Evolutionary conservation across 257 asterid genomes (phyloP).

Genomic region (Penstemon eatonii): DNA sequence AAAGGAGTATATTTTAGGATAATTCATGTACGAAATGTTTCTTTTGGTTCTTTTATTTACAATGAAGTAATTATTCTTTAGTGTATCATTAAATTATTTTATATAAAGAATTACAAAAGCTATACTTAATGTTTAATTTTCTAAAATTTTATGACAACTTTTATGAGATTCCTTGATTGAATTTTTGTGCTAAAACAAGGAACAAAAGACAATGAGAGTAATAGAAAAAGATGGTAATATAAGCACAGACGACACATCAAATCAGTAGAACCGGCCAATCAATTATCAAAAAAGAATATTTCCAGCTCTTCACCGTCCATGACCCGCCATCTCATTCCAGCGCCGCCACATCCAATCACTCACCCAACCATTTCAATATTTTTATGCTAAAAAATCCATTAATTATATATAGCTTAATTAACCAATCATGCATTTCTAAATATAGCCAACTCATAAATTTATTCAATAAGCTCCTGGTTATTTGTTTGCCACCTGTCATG

Average conservation of each 20-base stretch:
- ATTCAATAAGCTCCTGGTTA: not conserved
- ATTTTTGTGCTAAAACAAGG: not conserved
- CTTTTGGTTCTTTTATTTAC: too few species aligned
- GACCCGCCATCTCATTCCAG: slow-evolving; percentile 4
- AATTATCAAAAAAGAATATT: slow-evolving; percentile 16
- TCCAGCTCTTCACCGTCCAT: slow-evolving; percentile 5
- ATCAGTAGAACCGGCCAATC: slow-evolving; percentile 24
- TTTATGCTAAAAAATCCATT: not conserved
- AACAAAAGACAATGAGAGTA: not conserved
- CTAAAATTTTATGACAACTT: not conserved
- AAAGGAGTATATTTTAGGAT: too few species aligned
- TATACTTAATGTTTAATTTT: too few species aligned
- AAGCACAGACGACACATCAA: slow-evolving; percentile 12
- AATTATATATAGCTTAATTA: not conserved
- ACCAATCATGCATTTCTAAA: not conserved
- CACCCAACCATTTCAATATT: not conserved
- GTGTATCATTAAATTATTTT: too few species aligned
- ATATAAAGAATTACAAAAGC: too few species aligned
- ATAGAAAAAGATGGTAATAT: not conserved
- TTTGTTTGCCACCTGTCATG: slow-evolving; percentile 12
- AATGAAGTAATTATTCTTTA: not conserved
- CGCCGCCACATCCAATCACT: slow-evolving; percentile 6
- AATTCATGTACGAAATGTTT: not conserved
- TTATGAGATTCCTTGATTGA: not conserved
- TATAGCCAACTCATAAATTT: not conserved